Percentiles rank a stretch among this genome's conserved stretches.
Evolutionary conservation across 2,329 filamentous ascomycete species (phyloP).

Genomic region (Alternaria conjuncta): DNA sequence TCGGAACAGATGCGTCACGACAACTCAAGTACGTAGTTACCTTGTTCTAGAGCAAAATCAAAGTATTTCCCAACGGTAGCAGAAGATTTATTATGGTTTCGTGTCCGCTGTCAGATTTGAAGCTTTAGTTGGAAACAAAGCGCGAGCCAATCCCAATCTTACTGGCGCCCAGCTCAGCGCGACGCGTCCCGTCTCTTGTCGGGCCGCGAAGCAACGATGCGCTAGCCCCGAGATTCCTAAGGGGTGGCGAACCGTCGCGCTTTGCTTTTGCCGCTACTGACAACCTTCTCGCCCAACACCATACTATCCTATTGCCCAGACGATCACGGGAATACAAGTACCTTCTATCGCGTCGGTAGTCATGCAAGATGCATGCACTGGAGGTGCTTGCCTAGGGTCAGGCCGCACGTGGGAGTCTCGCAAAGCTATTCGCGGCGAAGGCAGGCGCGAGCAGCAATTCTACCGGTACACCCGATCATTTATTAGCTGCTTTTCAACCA

Average conservation of each 20-base stretch:
- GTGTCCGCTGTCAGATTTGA: too few species aligned
- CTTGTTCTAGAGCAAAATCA: too few species aligned
- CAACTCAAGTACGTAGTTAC: too few species aligned
- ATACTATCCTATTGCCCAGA: background rate
- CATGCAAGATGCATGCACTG: background rate
- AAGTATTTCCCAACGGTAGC: too few species aligned
- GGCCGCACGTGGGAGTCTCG: background rate
- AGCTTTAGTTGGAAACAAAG: too few species aligned
- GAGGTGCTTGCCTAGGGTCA: background rate
- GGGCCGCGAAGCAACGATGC: background rate
- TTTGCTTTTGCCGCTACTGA: background rate
- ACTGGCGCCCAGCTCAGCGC: background rate
- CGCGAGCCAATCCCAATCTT: too few species aligned
- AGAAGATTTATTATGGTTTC: too few species aligned
- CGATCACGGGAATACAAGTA: background rate
- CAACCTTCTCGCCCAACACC: background rate
- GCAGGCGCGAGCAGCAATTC: background rate
- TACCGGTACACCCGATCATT: background rate
- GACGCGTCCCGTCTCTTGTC: background rate
- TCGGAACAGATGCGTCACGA: too few species aligned
- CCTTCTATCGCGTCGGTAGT: background rate
- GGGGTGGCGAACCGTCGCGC: background rate
- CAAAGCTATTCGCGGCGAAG: background rate
- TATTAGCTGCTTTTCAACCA: background rate
- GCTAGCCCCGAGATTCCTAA: background rate